Evolutionary conservation across 306 rosid genomes (phyloP).

Genomic region (Prunus armeniaca): DNA sequence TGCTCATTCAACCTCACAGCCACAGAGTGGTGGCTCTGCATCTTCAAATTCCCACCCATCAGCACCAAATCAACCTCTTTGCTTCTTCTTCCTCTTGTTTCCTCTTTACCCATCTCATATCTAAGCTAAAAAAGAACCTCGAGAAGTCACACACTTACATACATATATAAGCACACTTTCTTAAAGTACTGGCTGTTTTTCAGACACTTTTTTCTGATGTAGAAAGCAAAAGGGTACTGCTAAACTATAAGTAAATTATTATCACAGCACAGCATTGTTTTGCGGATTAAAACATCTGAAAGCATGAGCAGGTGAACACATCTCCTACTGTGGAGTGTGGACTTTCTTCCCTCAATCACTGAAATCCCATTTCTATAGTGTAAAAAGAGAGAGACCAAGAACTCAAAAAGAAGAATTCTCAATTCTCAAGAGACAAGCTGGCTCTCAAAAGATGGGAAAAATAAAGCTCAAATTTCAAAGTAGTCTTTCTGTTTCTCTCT

Average conservation of each 20-base stretch:
- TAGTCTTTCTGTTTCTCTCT: constrained; percentile 32
- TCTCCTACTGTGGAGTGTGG: not conserved
- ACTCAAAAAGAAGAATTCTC: constrained; percentile 38
- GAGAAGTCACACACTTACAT: constrained; percentile 20
- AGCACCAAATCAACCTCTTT: constrained; percentile 25
- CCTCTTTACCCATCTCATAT: constrained; percentile 37
- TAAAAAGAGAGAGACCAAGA: constrained; percentile 31
- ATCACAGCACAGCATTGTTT: constrained; percentile 54
- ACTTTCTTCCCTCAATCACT: constrained; percentile 23
- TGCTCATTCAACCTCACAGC: constrained; percentile 71
- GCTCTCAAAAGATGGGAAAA: constrained; percentile 79
- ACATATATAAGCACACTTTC: constrained; percentile 34
- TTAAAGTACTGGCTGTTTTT: constrained; percentile 35
- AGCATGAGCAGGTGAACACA: constrained; percentile 34
- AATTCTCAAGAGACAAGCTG: constrained; percentile 63
- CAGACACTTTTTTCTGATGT: constrained; percentile 32
- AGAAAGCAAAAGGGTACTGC: constrained; percentile 30
- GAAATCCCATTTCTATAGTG: constrained; percentile 29
- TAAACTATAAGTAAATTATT: constrained; percentile 42
- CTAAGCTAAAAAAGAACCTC: constrained; percentile 31
- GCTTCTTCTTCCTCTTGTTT: constrained; percentile 25
- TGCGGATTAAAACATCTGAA: constrained; percentile 58
- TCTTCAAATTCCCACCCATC: constrained; percentile 60
- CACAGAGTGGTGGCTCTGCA: constrained; percentile 53
- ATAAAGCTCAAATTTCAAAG: constrained; percentile 67